Percentiles rank a stretch among this genome's conserved stretches.
Evolutionary conservation across 768 basidiomycete genomes (phyloP).

Genomic region (Thelephora aurantiotincta): DNA sequence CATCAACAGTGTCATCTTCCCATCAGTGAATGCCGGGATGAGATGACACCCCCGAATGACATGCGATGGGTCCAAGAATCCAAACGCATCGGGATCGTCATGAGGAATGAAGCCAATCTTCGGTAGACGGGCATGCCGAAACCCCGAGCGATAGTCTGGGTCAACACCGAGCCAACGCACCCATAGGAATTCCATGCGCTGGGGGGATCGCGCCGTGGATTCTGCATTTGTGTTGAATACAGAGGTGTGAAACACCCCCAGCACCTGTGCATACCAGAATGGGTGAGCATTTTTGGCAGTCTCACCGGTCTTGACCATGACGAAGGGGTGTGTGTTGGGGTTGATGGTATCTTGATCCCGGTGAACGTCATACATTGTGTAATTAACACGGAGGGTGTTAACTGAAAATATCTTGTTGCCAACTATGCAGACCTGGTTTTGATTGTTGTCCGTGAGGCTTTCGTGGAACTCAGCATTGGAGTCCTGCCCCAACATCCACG

Average conservation of each 20-base stretch:
- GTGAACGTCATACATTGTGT: slow-evolving; percentile 29
- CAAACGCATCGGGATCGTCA: too few relatives aligned
- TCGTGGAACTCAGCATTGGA: slow-evolving; percentile 15
- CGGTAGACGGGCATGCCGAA: too few relatives aligned
- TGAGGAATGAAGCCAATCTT: too few relatives aligned
- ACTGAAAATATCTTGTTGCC: slow-evolving; percentile 18
- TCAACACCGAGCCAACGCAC: too few relatives aligned
- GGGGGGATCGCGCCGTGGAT: neutral
- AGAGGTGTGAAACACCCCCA: slow-evolving; percentile 16
- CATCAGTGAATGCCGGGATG: too few relatives aligned
- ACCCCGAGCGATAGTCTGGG: too few relatives aligned
- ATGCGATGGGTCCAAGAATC: too few relatives aligned
- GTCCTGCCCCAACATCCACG: slow-evolving; percentile 10
- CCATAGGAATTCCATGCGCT: too few relatives aligned
- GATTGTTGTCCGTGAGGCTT: slow-evolving; percentile 12
- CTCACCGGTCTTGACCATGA: slow-evolving; percentile 14
- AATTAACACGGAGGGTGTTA: slow-evolving; percentile 20
- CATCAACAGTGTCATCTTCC: too few relatives aligned
- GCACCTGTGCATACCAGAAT: slow-evolving; percentile 17
- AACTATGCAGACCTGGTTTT: slow-evolving; percentile 4
- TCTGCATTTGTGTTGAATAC: slow-evolving; percentile 4
- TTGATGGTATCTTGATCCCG: slow-evolving; percentile 28
- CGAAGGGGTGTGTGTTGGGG: slow-evolving; percentile 18
- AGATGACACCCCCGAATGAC: too few relatives aligned
- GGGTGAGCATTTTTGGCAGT: slow-evolving; percentile 8